Conservation (phyloP, 768 basidiomycete genomes). For the Kockovaella imperatae region DNA sequence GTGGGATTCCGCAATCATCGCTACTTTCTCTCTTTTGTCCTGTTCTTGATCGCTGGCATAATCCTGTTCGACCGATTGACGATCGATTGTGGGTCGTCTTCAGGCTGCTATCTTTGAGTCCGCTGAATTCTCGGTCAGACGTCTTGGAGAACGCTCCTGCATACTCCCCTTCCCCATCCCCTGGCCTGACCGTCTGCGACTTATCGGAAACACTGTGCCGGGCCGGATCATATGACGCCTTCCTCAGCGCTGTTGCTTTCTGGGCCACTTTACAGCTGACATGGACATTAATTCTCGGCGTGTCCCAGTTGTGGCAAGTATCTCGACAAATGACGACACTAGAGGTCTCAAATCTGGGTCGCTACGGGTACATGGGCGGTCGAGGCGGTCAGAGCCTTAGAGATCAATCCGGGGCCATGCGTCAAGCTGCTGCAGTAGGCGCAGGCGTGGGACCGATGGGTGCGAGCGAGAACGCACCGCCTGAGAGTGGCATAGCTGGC, state of each 20-base stretch:
- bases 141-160: slow-evolving; percentile 36
- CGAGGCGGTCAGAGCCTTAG: slow-evolving; percentile 48
- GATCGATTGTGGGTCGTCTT: slow-evolving; percentile 60
- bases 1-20: slow-evolving; percentile 92
- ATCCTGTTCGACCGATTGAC: slow-evolving; percentile 73
- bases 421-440: slow-evolving; percentile 23
- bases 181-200: slow-evolving; percentile 56
- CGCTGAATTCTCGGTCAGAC: slow-evolving; percentile 12
- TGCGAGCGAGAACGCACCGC: slow-evolving; percentile 25
- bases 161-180: slow-evolving; percentile 19
- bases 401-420: slow-evolving; percentile 44
- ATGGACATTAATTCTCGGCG: slow-evolving; percentile 84
- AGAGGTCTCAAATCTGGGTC: slow-evolving; percentile 88
- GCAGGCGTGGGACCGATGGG: slow-evolving; percentile 34
- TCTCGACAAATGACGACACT: slow-evolving; percentile 90
- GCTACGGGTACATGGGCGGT: slow-evolving; percentile 96
- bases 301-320: slow-evolving; percentile 84
- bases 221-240: slow-evolving; percentile 63
- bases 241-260: slow-evolving; percentile 68
- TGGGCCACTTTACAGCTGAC: slow-evolving; percentile 93
- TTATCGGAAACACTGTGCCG: slow-evolving; percentile 64
- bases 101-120: neutral
- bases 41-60: slow-evolving; percentile 74
- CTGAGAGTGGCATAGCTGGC: slow-evolving; percentile 1
- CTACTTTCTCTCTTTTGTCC: slow-evolving; percentile 89